These are phyloP conservation scores for Blastocystis sp. DNA, from an alignment of 352 stramenopile species.

Conservation along the genomic window DNA sequence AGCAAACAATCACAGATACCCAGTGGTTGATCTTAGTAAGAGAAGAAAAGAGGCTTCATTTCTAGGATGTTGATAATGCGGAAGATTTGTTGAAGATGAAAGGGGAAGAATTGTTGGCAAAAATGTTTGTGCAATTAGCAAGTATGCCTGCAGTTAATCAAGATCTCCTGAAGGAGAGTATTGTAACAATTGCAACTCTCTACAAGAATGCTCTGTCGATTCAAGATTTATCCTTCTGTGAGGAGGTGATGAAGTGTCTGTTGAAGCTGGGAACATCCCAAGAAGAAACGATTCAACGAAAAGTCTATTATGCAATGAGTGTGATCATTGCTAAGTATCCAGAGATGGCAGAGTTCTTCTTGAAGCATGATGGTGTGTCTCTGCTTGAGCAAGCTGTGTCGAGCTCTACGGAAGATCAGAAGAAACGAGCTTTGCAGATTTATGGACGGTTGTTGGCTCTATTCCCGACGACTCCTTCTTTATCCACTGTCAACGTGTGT, in stretches of 20 bases:
- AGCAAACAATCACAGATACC: background rate
- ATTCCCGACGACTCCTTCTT: background rate
- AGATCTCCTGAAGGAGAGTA: background rate
- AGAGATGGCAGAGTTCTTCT: background rate
- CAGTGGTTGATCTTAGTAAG: slow-evolving; percentile 32
- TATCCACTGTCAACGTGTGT: slow-evolving; percentile 48
- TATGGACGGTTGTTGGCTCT: background rate
- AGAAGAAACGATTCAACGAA: background rate
- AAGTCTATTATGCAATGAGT: background rate
- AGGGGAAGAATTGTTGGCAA: background rate
- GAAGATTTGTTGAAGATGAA: slow-evolving; percentile 34
- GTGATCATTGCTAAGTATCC: background rate
- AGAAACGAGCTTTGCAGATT: slow-evolving; percentile 20
- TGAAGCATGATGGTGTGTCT: background rate
- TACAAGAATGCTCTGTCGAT: slow-evolving; percentile 36
- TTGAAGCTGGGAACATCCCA: background rate
- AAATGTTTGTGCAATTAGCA: background rate
- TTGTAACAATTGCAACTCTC: background rate
- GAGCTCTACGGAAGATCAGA: background rate
- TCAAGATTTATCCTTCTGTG: background rate
- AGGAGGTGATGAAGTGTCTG: background rate
- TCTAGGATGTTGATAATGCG: slow-evolving; percentile 40
- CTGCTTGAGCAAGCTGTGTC: background rate
- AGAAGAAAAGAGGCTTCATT: background rate
- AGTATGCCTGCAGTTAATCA: background rate